Base-by-base conservation (phyloP, 2,329 filamentous ascomycete species). In the Paraconiothyrium sp. region DNA sequence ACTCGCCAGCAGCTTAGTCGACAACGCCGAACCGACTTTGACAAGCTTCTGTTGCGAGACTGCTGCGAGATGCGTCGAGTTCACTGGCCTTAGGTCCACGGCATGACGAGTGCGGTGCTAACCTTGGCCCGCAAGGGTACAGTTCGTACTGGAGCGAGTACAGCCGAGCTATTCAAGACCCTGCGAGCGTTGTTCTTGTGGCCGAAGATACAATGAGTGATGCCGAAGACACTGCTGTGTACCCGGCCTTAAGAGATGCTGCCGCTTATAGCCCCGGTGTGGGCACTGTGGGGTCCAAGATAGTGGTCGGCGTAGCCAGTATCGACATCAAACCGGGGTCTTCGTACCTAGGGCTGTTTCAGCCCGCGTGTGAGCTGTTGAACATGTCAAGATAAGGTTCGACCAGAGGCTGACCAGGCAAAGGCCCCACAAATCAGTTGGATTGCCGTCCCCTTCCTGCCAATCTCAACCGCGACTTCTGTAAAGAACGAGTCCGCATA, bases 251-350 rank as follows among this genome's bases (percentile, higher is more conserved):
- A 14, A 63, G 63, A 37, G 20, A 39, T 5, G 50, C 54, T 34
- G 48, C 56, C 37, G 57, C 61, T 50, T 71, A 63, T 35, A 54
- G 32, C n/a, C 27, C 57, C 20, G 50, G 46, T 24, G 10, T 20
- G 35, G n/a, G 58, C 22, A 6, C 32, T 6, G 44, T 27, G 35
- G 46, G 39, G 41, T 47, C 34, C 20, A 63, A 66, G 56, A 60
- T 62, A 24, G 61, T 75, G 37, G 68, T 73, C 22, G 72, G 72
- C 13, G 67, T 75, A 7, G 70, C 65, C 49, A 72, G 72, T 59
- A 52, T 74, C 24, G 59, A 49, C 35, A 52, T 73, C 43, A 69
- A 68, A 59, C 65, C 67, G 9, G 61, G 60, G n/a, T 74, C 71
- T 41, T 51, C 48, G 30, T 70, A 69, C 32, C 57, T 61, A 43